Conservation (phyloP, 164 flowering plant genomes). For the Euptelea pleiosperma region DNA sequence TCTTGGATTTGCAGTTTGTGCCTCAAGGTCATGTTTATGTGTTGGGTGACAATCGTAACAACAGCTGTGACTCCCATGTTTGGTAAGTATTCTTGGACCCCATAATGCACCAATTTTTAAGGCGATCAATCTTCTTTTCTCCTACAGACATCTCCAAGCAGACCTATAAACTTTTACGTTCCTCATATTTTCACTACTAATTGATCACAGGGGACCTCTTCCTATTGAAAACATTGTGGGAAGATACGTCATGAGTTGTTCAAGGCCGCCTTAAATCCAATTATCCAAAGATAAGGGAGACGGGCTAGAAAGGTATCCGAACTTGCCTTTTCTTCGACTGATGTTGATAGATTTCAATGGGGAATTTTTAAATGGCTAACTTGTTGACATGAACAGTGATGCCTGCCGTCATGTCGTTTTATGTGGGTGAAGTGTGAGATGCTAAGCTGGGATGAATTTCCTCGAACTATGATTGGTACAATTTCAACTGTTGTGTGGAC, state of each 20-base stretch:
- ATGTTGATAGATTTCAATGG: no score
- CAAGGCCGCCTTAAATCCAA: background rate
- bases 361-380: no score
- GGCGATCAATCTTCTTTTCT: background rate
- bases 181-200: background rate
- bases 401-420: no score
- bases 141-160: background rate
- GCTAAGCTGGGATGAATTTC: no score
- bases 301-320: no score
- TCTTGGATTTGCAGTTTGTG: conserved; percentile 37
- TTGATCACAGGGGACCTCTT: conserved; percentile 49
- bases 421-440: no score
- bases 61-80: conserved; percentile 49
- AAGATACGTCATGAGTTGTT: conserved; percentile 26
- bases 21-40: conserved; percentile 52
- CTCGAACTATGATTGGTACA: no score
- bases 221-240: conserved; percentile 45
- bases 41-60: conserved; percentile 61
- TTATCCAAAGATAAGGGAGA: background rate
- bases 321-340: no score
- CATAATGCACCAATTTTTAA: background rate
- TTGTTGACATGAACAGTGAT: no score
- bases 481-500: no score
- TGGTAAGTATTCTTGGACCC: conserved; percentile 33
- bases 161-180: background rate